Evolutionary conservation across 768 basidiomycete species (phyloP).

Genomic region (Naematelia encephala): DNA sequence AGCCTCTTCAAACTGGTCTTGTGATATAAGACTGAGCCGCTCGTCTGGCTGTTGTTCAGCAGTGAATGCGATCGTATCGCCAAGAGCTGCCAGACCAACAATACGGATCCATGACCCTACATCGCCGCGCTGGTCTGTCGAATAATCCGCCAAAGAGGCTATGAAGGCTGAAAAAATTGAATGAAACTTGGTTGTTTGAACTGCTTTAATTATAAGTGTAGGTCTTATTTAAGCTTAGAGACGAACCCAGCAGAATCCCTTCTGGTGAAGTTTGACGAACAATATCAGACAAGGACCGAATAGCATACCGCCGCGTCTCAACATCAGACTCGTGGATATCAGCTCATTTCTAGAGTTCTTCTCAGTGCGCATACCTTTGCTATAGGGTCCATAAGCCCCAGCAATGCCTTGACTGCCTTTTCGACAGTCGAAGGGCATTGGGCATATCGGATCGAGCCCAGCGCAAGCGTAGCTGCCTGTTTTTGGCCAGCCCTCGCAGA

Average conservation of each 20-base stretch:
- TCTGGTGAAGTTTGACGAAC: not conserved
- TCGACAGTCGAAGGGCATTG: conserved; percentile 1
- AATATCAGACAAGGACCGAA: conserved; percentile 29
- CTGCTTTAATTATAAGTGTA: not conserved
- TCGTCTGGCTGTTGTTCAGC: not conserved
- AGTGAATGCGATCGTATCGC: conserved; percentile 8
- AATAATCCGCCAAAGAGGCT: conserved; percentile 83
- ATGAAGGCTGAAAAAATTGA: conserved; percentile 55
- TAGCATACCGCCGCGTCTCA: conserved; percentile 39
- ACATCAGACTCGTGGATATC: conserved; percentile 34
- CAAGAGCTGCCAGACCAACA: conserved; percentile 66
- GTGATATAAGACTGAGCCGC: conserved; percentile 3
- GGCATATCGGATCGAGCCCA: conserved; percentile 33
- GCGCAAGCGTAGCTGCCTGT: conserved; percentile 36
- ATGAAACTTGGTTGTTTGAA: conserved; percentile 3
- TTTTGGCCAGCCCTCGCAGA: conserved; percentile 25
- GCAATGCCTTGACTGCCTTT: conserved; percentile 23
- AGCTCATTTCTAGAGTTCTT: not conserved
- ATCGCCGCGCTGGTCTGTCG: conserved; percentile 89
- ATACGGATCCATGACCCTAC: conserved; percentile 94
- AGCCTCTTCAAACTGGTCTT: conserved; percentile 17
- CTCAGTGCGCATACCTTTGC: conserved; percentile 23
- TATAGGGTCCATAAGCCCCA: conserved; percentile 23
- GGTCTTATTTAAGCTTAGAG: not conserved
- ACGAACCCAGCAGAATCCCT: conserved; percentile 16